Evolutionary conservation across 208 protist species (phyloP), one percentile per base, ranked within the genome.

Genomic region (Blastocrithidia nonstop): DNA sequence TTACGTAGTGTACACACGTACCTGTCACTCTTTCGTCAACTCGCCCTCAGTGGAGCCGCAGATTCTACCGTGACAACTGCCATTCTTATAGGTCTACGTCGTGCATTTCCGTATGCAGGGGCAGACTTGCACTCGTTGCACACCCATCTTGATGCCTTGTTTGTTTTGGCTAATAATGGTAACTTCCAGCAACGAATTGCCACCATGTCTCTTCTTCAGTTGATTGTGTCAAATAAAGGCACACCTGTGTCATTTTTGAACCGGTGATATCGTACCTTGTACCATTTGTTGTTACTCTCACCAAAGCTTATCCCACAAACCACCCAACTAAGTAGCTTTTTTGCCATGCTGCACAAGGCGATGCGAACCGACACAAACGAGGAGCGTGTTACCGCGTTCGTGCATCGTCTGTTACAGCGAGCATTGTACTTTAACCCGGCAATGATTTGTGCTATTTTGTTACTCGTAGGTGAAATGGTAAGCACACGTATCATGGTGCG

Each of bases 241-340:
- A 55, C 63, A 8, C 54, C 54, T 7, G 71, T 72, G 31, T 41
- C 54, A 11, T 87, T 95, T 49, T 59, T 69, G 36, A 74, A 64
- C 45, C 80, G 87, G 39, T 95, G 86, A 78, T 95, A 92, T 61
- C 74, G 84, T 37, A 65, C 87, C 19, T 61, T 95, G 16, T 95
- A 95, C 50, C 63, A 88, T 25, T 61, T 93, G 9, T 65, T 95
- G 20, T 50, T 89, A 29, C 56, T 89, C 32, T 90, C 80, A 25
- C 87, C 87, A 11, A 93, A 89, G 63, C 78, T 89, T 50, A 58
- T 93, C 32, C 82, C 84, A 21, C 77, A 92, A 49, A 75, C 78
- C 19, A 63, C 75, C 15, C 83, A 95, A 64, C 78, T 95, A 31
- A 76, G 70, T 20, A 74, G 80, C 47, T 93, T 93, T 59, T 95